These are phyloP conservation scores for Apiotrichum sp. DNA, from an alignment of 1,284 basidiomycete genomes.

Conservation along the genomic window DNA sequence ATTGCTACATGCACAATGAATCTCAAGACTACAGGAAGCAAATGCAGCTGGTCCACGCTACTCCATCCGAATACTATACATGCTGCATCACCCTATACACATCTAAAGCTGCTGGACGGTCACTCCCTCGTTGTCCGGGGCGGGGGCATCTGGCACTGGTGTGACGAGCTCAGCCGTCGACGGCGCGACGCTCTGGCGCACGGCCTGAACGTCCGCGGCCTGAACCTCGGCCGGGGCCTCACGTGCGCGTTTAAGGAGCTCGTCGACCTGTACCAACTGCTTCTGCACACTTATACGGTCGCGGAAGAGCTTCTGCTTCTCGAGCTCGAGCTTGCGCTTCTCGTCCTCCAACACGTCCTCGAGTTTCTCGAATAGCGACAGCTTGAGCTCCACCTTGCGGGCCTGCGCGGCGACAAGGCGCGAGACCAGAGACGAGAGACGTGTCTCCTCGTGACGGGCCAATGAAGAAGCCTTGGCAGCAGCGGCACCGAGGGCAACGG, in stretches of 20 bases:
- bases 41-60: no score
- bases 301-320: conserved; percentile 42
- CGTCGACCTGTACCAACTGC: conserved; percentile 39
- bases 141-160: not conserved
- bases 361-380: conserved; percentile 82
- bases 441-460: conserved; percentile 75
- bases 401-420: conserved; percentile 85
- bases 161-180: conserved; percentile 12
- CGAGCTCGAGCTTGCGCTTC: conserved; percentile 45
- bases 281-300: conserved; percentile 37
- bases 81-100: not conserved
- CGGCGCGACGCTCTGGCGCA: conserved; percentile 9
- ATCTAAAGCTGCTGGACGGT: not conserved
- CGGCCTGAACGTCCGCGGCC: conserved; percentile 5
- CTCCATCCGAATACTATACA: not conserved
- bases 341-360: conserved; percentile 86
- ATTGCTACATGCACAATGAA: no score
- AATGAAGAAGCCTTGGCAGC: conserved; percentile 77
- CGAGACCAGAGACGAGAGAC: conserved; percentile 73
- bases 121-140: not conserved
- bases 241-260: conserved; percentile 32
- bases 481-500: conserved; percentile 79
- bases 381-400: conserved; percentile 88
- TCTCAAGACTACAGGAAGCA: no score
- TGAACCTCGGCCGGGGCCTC: conserved; percentile 11